phyloP scores from a whole-genome alignment of 208 protist species.

The Kentomonas sorsogonicus region DNA sequence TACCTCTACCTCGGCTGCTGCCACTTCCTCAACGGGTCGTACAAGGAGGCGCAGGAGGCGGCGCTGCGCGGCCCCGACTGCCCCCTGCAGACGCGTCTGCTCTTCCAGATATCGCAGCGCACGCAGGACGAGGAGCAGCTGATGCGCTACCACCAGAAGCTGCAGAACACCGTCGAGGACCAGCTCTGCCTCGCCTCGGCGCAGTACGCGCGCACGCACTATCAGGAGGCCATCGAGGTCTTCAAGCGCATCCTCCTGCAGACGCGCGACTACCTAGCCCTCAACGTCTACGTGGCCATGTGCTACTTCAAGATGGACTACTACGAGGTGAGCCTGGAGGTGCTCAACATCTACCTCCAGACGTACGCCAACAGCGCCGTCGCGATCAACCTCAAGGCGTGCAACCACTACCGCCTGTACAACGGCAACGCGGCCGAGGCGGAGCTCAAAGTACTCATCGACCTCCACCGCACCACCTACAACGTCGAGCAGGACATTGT shows the following conservation, averaged over 20 bases:
- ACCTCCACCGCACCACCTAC: conserved; percentile 84
- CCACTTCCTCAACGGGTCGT: conserved; percentile 77
- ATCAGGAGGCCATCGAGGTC: conserved; percentile 95
- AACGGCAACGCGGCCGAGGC: conserved; percentile 91
- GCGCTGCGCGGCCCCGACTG: conserved; percentile 75
- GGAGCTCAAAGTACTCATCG: conserved; percentile 89
- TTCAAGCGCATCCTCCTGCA: conserved; percentile 96
- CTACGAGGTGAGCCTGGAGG: conserved; percentile 93
- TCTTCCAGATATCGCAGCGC: conserved; percentile 94
- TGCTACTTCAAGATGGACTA: conserved; percentile 99
- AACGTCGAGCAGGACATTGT: conserved; percentile 92
- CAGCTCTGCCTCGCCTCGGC: conserved; percentile 93
- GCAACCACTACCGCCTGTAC: conserved; percentile 94
- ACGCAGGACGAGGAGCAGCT: conserved; percentile 90
- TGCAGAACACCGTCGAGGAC: conserved; percentile 88
- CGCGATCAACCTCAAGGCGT: conserved; percentile 97
- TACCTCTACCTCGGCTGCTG: conserved; percentile 81
- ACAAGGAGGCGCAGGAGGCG: conserved; percentile 87
- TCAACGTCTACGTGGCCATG: conserved; percentile 96
- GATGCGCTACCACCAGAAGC: conserved; percentile 90
- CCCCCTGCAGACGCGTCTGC: conserved; percentile 88
- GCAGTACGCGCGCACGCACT: conserved; percentile 94
- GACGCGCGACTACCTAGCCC: conserved; percentile 88
- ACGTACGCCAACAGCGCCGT: conserved; percentile 89
- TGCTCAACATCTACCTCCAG: conserved; percentile 89